Evolutionary conservation across 106 monocot species (phyloP).

Genomic region (Dendrobium nobile): DNA sequence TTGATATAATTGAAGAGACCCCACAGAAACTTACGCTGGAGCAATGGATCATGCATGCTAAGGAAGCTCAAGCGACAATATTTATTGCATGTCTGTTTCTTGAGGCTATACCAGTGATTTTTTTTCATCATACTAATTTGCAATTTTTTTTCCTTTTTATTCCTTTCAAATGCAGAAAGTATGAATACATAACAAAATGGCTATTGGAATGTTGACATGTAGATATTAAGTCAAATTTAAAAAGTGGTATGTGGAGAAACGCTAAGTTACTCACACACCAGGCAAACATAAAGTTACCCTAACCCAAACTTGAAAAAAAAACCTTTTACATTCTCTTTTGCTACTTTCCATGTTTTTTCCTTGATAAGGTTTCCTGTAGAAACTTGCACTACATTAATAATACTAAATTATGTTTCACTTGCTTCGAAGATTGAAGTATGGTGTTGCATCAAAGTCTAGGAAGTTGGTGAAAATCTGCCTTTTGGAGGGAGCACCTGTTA

Average conservation of each 20-base stretch:
- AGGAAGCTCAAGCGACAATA: constrained; percentile 55
- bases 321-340: too few species aligned
- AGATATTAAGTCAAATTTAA: background rate
- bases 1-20: constrained; percentile 61
- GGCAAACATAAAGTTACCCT: background rate
- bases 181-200: background rate
- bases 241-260: background rate
- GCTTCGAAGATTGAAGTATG: background rate
- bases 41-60: constrained; percentile 67
- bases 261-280: background rate
- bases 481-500: background rate
- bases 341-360: too few species aligned
- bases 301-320: background rate
- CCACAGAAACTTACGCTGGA: constrained; percentile 59
- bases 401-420: too few species aligned
- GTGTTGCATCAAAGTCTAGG: background rate
- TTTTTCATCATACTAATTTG: background rate
- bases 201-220: background rate
- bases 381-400: too few species aligned
- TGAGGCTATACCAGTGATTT: background rate
- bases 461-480: background rate
- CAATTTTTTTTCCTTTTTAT: background rate
- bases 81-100: constrained; percentile 82
- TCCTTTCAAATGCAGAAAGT: background rate
- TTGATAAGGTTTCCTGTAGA: too few species aligned